Base-by-base conservation (phyloP, 78 protist genomes). In the Bodo saltans region DNA sequence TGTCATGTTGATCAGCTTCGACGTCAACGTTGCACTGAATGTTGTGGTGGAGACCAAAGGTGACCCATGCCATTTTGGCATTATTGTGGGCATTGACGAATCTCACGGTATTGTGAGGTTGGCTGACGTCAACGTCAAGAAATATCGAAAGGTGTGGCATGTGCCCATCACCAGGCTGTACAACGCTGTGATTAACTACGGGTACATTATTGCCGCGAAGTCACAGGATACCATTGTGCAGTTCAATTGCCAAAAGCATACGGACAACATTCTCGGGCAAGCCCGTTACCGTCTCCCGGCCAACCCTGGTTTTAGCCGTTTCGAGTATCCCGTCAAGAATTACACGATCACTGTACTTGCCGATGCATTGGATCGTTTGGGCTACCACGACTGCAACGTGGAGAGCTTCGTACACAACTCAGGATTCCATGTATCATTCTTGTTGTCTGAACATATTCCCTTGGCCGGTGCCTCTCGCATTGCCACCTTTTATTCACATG, bases 41-140 rank as follows among this genome's bases (percentile, higher is more conserved):
- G 79, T 74, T 21, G 79, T 27, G 60, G 35, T 23, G 37, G 79
- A 74, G 79, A 33, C 79, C 37, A 17, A 74, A 25, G 37, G 68
- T 3, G 34, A 74, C 29, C 42, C 34, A 25, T 23, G 52, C 4
- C 79, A 74, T 32, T 74, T 74, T 42, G 79, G 79, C 30, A 17
- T 74, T 29, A 29, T 74, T 3, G 68, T 42, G 21, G 79, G 79
- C 3, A 34, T 23, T 29, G 34, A 74, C 60, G 38, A 21, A 25
- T 39, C 23, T 21, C 11, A 11, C 38, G 70, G 27, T 17, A 32
- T 74, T 12, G 79, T 74, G 4, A 3, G 8, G 47, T 34, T 74
- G 34, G 79, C 79, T 3, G 79, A 74, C 68, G 79, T 74, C 79
- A 34, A 39, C 11, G 42, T 32, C n/a, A 74, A 74, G 37, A 74